Evolutionary conservation across 257 asterid species (phyloP).

Genomic region (Misopates orontium): DNA sequence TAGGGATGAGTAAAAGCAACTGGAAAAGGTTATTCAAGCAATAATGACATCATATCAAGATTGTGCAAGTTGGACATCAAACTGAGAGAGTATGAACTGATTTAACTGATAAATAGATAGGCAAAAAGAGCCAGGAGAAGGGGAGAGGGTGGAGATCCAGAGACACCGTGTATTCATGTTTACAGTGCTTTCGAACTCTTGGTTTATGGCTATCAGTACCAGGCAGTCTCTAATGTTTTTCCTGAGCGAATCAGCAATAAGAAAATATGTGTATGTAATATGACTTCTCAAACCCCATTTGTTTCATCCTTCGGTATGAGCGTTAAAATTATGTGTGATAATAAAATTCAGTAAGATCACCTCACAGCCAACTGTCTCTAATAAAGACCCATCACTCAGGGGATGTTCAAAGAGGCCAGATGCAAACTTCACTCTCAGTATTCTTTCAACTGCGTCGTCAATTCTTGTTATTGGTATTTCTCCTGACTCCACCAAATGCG

Average conservation of each 20-base stretch:
- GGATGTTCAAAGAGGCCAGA: constrained; percentile 81
- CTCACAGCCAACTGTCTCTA: constrained; percentile 62
- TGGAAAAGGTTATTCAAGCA: too few relatives aligned
- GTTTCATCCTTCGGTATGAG: constrained; percentile 12
- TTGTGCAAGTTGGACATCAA: too few relatives aligned
- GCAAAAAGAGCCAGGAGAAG: too few relatives aligned
- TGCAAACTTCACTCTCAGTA: constrained; percentile 76
- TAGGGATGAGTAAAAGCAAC: too few relatives aligned
- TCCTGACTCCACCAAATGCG: constrained; percentile 60
- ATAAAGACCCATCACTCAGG: constrained; percentile 51
- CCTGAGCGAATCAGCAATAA: neutral
- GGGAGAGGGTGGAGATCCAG: too few relatives aligned
- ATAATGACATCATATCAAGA: too few relatives aligned
- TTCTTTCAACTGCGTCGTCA: constrained; percentile 83
- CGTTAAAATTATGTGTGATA: neutral
- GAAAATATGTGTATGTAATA: neutral
- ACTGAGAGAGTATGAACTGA: too few relatives aligned
- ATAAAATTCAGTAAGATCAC: constrained; percentile 36
- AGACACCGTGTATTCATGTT: too few relatives aligned
- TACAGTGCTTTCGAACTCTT: too few relatives aligned
- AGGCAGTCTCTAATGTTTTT: too few relatives aligned
- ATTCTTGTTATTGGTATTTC: constrained; percentile 69
- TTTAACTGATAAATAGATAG: too few relatives aligned
- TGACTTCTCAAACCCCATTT: neutral
- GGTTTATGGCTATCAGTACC: too few relatives aligned